Evolutionary conservation across 495 filamentous ascomycete genomes (phyloP).

Genomic region (Extremus antarcticus): DNA sequence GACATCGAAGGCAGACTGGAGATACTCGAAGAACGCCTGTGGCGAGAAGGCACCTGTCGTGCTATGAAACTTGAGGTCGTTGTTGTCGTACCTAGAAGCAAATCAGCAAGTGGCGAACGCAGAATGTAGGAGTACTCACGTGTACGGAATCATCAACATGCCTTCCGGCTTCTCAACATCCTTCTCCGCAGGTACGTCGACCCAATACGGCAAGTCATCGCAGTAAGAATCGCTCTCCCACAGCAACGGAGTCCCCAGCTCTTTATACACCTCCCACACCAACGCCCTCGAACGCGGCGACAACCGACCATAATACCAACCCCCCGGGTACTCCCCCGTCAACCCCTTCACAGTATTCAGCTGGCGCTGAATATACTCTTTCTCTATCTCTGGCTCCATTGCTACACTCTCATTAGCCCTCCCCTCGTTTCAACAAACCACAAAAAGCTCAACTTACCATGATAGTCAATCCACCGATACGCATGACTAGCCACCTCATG

Average conservation of each 20-base stretch:
- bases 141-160: constrained; percentile 36
- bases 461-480: constrained; percentile 24
- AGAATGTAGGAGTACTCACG: not conserved
- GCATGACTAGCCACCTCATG: constrained; percentile 34
- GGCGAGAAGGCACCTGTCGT: constrained; percentile 29
- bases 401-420: constrained; percentile 27
- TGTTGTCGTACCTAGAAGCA: constrained; percentile 27
- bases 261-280: constrained; percentile 31
- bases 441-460: not conserved
- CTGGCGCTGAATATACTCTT: constrained; percentile 32
- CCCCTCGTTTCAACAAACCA: not conserved
- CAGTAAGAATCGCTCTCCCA: constrained; percentile 33
- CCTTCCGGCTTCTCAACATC: constrained; percentile 25
- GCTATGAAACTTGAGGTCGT: constrained; percentile 35
- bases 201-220: constrained; percentile 37
- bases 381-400: constrained; percentile 30
- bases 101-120: not conserved
- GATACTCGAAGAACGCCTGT: constrained; percentile 26
- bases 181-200: constrained; percentile 33
- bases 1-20: constrained; percentile 34
- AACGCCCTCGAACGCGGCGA: constrained; percentile 26
- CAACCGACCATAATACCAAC: constrained; percentile 35
- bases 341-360: constrained; percentile 27
- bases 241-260: constrained; percentile 26
- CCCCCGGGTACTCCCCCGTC: constrained; percentile 28